phyloP scores from a whole-genome alignment of 2,329 filamentous ascomycete genomes.

The Geosmithia morbida region DNA sequence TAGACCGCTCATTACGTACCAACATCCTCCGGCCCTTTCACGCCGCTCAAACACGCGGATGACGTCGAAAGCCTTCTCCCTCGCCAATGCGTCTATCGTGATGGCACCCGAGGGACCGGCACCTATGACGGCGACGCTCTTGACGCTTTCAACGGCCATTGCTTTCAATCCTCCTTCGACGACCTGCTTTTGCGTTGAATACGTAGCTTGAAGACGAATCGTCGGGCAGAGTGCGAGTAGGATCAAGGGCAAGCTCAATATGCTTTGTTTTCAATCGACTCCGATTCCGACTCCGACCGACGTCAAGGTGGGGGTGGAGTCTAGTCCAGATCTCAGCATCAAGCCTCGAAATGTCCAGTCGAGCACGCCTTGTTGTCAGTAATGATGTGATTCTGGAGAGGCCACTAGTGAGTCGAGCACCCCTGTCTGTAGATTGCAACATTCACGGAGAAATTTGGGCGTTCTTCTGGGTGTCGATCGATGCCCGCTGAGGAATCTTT shows the following conservation, averaged over 20 bases:
- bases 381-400: neutral
- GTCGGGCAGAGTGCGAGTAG: too few species aligned
- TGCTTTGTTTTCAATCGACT: too few species aligned
- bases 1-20: too few species aligned
- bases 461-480: too few species aligned
- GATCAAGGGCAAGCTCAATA: too few species aligned
- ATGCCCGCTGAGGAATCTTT: neutral
- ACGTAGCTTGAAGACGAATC: too few species aligned
- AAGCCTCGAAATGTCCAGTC: too few species aligned
- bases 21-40: constrained; percentile 44
- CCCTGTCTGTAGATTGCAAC: neutral
- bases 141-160: constrained; percentile 4
- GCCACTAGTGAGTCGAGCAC: neutral
- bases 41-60: constrained; percentile 49
- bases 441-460: neutral
- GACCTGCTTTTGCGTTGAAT: too few species aligned
- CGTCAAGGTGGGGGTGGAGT: too few species aligned
- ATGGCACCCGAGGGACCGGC: constrained; percentile 47
- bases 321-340: too few species aligned
- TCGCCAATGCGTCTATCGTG: constrained; percentile 41
- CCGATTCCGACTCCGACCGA: too few species aligned
- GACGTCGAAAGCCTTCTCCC: constrained; percentile 42
- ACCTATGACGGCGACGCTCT: constrained; percentile 43
- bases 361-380: neutral
- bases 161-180: too few species aligned